Evolutionary conservation across 148 eudicot genomes (phyloP).

Genomic region (Amaranthus cruentus): DNA sequence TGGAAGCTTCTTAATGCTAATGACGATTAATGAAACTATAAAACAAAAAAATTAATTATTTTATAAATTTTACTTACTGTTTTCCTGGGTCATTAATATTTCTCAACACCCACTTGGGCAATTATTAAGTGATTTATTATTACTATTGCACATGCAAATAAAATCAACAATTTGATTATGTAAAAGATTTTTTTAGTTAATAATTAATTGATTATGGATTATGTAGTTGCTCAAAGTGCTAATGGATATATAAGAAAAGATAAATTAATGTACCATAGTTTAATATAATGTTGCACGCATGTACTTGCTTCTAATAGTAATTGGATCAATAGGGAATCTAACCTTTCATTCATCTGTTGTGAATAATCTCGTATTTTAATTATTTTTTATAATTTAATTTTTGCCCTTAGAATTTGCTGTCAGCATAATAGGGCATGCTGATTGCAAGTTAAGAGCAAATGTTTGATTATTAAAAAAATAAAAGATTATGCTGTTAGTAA

Average conservation of each 20-base stretch:
- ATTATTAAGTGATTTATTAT: background rate
- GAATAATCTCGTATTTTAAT: too few relatives aligned
- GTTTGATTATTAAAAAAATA: too few relatives aligned
- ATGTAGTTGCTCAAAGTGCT: background rate
- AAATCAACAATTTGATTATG: background rate
- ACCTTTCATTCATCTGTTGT: background rate
- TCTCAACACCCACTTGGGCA: background rate
- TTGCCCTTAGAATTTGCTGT: too few relatives aligned
- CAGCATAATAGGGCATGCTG: too few relatives aligned
- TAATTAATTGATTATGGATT: background rate
- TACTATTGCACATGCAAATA: background rate
- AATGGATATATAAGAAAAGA: background rate
- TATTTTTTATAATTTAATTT: too few relatives aligned
- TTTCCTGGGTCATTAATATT: conserved; percentile 1
- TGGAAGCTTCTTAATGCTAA: conserved; percentile 11
- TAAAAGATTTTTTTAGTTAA: too few relatives aligned
- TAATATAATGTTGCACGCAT: background rate
- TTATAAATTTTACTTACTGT: background rate
- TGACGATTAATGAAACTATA: background rate
- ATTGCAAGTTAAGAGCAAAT: too few relatives aligned
- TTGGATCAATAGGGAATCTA: background rate
- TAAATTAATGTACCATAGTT: background rate
- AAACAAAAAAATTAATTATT: background rate
- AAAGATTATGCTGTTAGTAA: too few relatives aligned
- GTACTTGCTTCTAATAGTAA: background rate